Evolutionary conservation across 1,284 basidiomycete genomes (phyloP).

Genomic region (Moesziomyces aphidis): DNA sequence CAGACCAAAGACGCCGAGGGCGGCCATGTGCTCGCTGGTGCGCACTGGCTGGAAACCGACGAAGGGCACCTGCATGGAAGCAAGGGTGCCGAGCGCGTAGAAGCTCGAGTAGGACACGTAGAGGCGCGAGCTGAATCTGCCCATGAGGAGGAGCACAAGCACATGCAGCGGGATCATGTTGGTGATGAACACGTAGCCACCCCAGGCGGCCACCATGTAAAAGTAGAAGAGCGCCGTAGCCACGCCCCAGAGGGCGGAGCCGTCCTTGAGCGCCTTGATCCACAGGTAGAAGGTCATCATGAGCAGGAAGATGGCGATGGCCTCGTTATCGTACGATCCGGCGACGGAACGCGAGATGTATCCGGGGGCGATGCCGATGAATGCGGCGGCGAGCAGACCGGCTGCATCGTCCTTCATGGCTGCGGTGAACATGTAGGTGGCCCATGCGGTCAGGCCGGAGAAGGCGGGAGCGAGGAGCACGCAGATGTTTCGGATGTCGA

Average conservation of each 20-base stretch:
- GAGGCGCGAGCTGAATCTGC: slow-evolving; percentile 89
- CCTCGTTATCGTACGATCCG: slow-evolving; percentile 99
- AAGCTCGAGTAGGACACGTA: slow-evolving; percentile 97
- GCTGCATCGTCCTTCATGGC: slow-evolving; percentile 75
- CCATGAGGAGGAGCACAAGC: slow-evolving; percentile 93
- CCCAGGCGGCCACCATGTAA: slow-evolving; percentile 99
- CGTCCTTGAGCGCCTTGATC: slow-evolving; percentile 96
- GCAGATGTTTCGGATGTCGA: slow-evolving; percentile 97
- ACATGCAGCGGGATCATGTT: slow-evolving; percentile 99
- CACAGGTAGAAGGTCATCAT: slow-evolving; percentile 99
- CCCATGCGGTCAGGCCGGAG: slow-evolving; percentile 94
- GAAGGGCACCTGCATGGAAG: slow-evolving; percentile 99
- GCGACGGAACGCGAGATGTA: slow-evolving; percentile 99
- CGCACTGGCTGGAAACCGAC: slow-evolving; percentile 98
- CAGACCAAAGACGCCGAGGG: slow-evolving; percentile 94
- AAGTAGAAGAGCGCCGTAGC: slow-evolving; percentile 96
- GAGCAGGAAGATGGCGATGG: slow-evolving; percentile 98
- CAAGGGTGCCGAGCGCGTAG: slow-evolving; percentile 96
- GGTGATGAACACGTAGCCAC: slow-evolving; percentile 99
- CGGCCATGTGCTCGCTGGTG: slow-evolving; percentile 99
- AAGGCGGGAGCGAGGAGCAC: slow-evolving; percentile 97
- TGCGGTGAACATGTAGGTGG: slow-evolving; percentile 77
- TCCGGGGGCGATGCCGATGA: slow-evolving; percentile 94
- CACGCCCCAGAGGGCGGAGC: slow-evolving; percentile 91
- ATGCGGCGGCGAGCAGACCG: slow-evolving; percentile 94